Conservation (phyloP, 352 stramenopile genomes). For the Pythium plurisporium region DNA sequence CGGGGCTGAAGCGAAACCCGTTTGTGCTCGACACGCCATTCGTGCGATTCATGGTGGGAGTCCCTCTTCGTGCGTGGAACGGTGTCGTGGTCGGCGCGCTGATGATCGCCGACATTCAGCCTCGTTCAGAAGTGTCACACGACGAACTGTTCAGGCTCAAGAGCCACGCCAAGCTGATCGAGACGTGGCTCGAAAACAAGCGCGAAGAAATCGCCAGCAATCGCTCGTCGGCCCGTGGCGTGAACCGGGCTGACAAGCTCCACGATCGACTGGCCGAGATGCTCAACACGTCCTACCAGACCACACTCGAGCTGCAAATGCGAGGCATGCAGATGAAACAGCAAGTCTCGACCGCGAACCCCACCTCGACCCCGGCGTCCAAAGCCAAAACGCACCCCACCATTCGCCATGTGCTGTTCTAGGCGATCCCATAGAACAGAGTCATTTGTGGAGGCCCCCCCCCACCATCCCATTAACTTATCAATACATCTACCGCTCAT, state of each 20-base stretch:
- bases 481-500: too few relatives aligned
- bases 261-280: constrained; percentile 20
- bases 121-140: constrained; percentile 23
- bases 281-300: constrained; percentile 21
- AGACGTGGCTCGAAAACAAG: constrained; percentile 18
- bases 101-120: constrained; percentile 45
- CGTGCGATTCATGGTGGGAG: constrained; percentile 49
- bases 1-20: constrained; percentile 40
- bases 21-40: constrained; percentile 51
- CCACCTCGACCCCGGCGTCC: background rate
- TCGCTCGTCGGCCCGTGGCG: background rate
- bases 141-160: background rate
- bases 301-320: constrained; percentile 16
- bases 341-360: background rate
- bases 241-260: background rate
- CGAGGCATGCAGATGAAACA: constrained; percentile 20
- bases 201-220: constrained; percentile 2
- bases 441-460: too few relatives aligned
- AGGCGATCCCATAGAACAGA: background rate
- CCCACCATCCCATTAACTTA: too few relatives aligned
- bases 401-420: background rate
- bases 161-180: constrained; percentile 9
- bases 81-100: constrained; percentile 53
- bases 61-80: constrained; percentile 43
- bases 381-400: background rate